A percentile compares a stretch with the other conserved stretches of the same genome.
Conservation (phyloP, 345 rosid genomes). For the Moringa oleifera region DNA sequence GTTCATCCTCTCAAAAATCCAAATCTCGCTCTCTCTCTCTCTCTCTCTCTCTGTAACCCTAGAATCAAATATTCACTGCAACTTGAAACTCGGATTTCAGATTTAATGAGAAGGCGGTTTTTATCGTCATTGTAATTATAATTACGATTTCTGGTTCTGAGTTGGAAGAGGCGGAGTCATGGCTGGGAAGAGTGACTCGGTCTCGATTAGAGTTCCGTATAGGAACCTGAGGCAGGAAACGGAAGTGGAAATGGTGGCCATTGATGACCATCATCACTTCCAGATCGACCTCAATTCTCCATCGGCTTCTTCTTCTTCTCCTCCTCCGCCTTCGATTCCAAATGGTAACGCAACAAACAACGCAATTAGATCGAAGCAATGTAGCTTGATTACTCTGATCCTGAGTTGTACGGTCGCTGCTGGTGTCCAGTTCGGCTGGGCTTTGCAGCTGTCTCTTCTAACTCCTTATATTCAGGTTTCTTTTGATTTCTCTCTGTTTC, state of each 20-base stretch:
- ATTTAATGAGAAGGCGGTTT: constrained; percentile 8
- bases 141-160: neutral
- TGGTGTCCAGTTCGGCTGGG: constrained; percentile 99
- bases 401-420: constrained; percentile 92
- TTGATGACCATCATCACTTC: constrained; percentile 24
- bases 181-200: constrained; percentile 41
- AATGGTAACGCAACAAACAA: constrained; percentile 19
- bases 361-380: constrained; percentile 30
- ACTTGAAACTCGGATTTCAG: neutral
- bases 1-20: neutral
- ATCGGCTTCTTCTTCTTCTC: constrained; percentile 21
- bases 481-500: neutral
- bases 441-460: constrained; percentile 87
- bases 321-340: constrained; percentile 11
- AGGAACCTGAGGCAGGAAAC: constrained; percentile 65
- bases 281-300: constrained; percentile 31
- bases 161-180: constrained; percentile 21
- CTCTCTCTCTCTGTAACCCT: neutral
- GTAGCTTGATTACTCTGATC: constrained; percentile 50
- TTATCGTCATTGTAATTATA: neutral
- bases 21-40: neutral
- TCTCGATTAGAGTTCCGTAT: constrained; percentile 51
- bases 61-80: neutral
- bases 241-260: constrained; percentile 64
- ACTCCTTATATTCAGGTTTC: constrained; percentile 93